Evolutionary conservation across 139 green algal species (phyloP).

Genomic region (Haematococcus lacustris): DNA sequence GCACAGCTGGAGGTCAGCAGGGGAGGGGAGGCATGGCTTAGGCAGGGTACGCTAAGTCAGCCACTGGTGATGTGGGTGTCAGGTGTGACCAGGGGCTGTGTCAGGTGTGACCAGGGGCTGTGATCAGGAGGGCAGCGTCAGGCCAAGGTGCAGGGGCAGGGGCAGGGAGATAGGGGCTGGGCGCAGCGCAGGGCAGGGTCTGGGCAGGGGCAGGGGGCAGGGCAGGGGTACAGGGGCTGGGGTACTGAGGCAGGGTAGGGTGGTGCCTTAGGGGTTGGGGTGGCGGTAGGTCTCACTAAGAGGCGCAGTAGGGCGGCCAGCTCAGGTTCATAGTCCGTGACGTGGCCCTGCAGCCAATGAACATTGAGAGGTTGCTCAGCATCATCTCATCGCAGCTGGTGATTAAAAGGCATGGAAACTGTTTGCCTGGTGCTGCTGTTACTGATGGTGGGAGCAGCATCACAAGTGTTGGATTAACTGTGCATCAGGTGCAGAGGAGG

Average conservation of each 20-base stretch:
- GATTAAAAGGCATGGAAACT: no score
- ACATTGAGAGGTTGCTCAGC: no score
- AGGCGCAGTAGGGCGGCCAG: constrained; percentile 8
- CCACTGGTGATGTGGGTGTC: not conserved
- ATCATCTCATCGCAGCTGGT: no score
- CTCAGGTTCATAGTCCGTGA: not conserved
- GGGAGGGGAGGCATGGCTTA: not conserved
- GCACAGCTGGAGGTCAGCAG: not conserved
- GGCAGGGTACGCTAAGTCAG: not conserved
- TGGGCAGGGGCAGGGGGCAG: not conserved
- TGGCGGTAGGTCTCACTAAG: not conserved
- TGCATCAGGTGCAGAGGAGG: no score
- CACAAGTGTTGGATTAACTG: no score
- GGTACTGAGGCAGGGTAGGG: not conserved
- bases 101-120: no score
- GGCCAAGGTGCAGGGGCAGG: not conserved
- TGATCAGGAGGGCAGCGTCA: no score
- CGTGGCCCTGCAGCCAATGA: constrained; percentile 1
- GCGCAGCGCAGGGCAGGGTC: no score
- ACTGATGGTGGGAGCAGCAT: no score
- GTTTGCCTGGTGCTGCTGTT: no score
- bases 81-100: not conserved
- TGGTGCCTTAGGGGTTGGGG: not conserved
- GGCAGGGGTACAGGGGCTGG: not conserved
- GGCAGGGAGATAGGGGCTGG: no score